phyloP scores from a whole-genome alignment of 2,329 filamentous ascomycete genomes.

The Trichophaea hybrida region DNA sequence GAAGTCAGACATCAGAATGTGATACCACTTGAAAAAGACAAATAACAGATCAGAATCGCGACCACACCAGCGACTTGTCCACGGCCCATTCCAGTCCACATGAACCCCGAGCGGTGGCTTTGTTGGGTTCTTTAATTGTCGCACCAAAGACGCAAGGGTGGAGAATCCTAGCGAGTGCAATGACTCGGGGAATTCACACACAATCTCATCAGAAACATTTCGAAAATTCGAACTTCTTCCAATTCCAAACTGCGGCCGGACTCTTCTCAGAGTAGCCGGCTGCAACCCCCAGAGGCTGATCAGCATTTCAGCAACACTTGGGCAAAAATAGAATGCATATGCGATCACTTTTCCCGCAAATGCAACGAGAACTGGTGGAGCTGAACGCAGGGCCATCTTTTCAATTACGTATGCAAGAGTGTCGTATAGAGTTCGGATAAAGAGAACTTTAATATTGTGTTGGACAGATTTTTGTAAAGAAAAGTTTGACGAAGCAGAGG shows the following conservation, averaged over 20 bases:
- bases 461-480: conserved; percentile 64
- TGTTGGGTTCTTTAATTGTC: conserved; percentile 49
- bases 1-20: conserved; percentile 62
- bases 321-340: conserved; percentile 86
- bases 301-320: conserved; percentile 69
- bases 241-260: conserved; percentile 54
- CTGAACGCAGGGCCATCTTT: conserved; percentile 45
- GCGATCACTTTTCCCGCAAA: conserved; percentile 85
- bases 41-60: conserved; percentile 82
- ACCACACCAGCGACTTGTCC: conserved; percentile 74
- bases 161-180: conserved; percentile 48
- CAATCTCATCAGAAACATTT: conserved; percentile 28
- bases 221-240: conserved; percentile 37
- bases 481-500: conserved; percentile 48
- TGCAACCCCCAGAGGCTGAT: conserved; percentile 66
- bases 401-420: conserved; percentile 82
- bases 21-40: conserved; percentile 79
- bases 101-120: conserved; percentile 52
- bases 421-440: conserved; percentile 63
- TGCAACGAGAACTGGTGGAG: conserved; percentile 52
- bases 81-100: conserved; percentile 73
- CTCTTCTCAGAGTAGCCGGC: conserved; percentile 52
- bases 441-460: conserved; percentile 80
- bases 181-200: conserved; percentile 32
- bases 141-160: conserved; percentile 46